phyloP scores from a whole-genome alignment of 2,329 filamentous ascomycete genomes.

The Fusarium sp. region DNA sequence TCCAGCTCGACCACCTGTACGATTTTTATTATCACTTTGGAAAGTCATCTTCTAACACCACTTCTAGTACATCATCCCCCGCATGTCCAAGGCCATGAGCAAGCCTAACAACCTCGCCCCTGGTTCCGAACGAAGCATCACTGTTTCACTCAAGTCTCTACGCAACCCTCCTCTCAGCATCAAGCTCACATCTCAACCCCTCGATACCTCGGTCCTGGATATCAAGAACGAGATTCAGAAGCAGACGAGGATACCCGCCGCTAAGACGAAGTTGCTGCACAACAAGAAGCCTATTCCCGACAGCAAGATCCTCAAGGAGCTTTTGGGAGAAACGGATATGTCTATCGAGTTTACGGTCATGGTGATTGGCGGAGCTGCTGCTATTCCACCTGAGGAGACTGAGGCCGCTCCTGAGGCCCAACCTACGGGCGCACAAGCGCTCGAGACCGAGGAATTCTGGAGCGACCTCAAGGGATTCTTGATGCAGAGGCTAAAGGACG shows the following conservation, averaged over 20 bases:
- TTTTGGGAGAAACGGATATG: slow-evolving; percentile 66
- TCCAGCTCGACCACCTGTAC: slow-evolving; percentile 80
- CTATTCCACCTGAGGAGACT: slow-evolving; percentile 57
- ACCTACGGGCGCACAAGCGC: slow-evolving; percentile 66
- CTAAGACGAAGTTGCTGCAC: slow-evolving; percentile 87
- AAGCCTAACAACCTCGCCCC: slow-evolving; percentile 62
- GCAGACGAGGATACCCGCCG: slow-evolving; percentile 72
- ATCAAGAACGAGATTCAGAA: slow-evolving; percentile 77
- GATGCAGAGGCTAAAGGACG: slow-evolving; percentile 81
- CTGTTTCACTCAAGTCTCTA: slow-evolving; percentile 77
- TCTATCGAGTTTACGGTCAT: slow-evolving; percentile 85
- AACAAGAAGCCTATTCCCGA: slow-evolving; percentile 89
- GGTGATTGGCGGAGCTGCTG: slow-evolving; percentile 79
- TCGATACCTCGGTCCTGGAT: slow-evolving; percentile 80
- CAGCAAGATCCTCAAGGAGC: slow-evolving; percentile 80
- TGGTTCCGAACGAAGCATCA: slow-evolving; percentile 65
- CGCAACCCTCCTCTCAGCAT: slow-evolving; percentile 80
- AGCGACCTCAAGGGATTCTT: slow-evolving; percentile 84
- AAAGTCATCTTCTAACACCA: slow-evolving; percentile 12
- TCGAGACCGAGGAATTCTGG: slow-evolving; percentile 86
- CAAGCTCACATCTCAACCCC: slow-evolving; percentile 70
- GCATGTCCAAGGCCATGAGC: slow-evolving; percentile 69
- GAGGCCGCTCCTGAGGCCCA: slow-evolving; percentile 47
- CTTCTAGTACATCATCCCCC: slow-evolving; percentile 76
- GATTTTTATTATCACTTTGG: slow-evolving; percentile 9